Base-by-base conservation (phyloP, 2,329 filamentous ascomycete species). In the Didymella pomorum region DNA sequence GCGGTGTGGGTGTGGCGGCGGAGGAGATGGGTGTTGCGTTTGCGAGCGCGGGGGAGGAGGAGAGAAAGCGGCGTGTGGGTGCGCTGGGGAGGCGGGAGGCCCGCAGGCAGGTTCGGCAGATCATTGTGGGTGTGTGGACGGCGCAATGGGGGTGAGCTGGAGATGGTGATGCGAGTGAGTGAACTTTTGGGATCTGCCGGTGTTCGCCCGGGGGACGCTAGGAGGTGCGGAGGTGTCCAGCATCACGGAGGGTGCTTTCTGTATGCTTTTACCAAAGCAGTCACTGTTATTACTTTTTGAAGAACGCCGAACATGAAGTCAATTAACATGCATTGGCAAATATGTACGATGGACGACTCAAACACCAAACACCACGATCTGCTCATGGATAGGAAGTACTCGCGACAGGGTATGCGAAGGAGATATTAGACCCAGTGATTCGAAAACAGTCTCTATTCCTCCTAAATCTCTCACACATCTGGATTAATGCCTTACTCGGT, bases 81-180 rank as follows among this genome's bases (percentile, higher is more conserved):
- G 55, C 33, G 21, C 39, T 56, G 52, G 35, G 56, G 64, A 47
- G 58, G 55, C 74, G 73, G 16, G 71, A 64, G 29, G 73, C 70
- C 44, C 75, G 73, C 29, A 78, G 67, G 63, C 77, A 79, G 64
- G 68, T 70, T 51, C 71, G 71, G 62, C 76, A 79, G 65, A 78
- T 77, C 76, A 79, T 79, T 43, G 58, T 74, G 62, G 50, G 46
- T 31, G 47, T 59, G 53, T 57, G 20, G 29, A 42, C 10, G 47
- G 35, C 31, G 57, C 4, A 26, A 25, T 45, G 46, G 21, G 26
- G n/a, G 28, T 41, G 39, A 16, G 16, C 3, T 35, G 31, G 31
- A n/a, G 31, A 8, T 35, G 31, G 42, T 4, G 39, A 8, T 43
- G 50, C 41, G 51, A 23, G 29, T 43, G 11, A 12, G 9, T 35